Base-by-base conservation (phyloP, 177 flowering plant genomes). In the Telopea speciosissima region DNA sequence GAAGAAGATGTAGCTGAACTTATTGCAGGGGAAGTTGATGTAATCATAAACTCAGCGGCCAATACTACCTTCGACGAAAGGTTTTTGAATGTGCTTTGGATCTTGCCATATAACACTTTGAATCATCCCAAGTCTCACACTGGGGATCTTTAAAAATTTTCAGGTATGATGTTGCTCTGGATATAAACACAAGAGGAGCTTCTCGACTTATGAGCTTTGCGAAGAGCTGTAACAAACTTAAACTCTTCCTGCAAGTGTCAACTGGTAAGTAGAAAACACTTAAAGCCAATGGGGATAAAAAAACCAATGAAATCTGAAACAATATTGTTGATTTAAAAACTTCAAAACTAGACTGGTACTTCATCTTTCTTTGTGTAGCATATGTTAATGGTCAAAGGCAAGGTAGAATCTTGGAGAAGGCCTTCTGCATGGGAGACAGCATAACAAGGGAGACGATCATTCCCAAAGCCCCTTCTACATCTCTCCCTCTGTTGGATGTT, bases 61-160 rank as follows among this genome's bases (percentile, higher is more conserved):
- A 93, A 83, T 78, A 95, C 99, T 45, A 89, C 93, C 49, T 95
- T 95, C 59, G 94, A 92, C 71, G 97, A 92, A 78, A 93, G 99
- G 99, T 81, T 13, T 44, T 49, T 36, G 11, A 58, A 8, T 56
- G 10, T 44, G 5, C 22, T 66, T 36, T 8, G 24, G 3, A 12
- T 42, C 22, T 26, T 49, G 54, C 0, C 8, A 16, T 49, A 49
- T 6, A 49, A 12, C 1, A 49, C 16, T 25, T 24, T 14, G 26
- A 59, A 58, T 45, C 45, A 58, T 23, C 61, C n/a, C 10, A 44
- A 36, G 9, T 60, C 45, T 25, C 25, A 24, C 45, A 56, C 12
- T 8, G 22, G 44, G 23, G 56, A 67, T 13, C 21, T 24, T 40
- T 22, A 13, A 24, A 61, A 59, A 52, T 61, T 72, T 72, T 71